Conservation (phyloP, 2,329 filamentous ascomycete genomes). For the Xylariaceae sp. region DNA sequence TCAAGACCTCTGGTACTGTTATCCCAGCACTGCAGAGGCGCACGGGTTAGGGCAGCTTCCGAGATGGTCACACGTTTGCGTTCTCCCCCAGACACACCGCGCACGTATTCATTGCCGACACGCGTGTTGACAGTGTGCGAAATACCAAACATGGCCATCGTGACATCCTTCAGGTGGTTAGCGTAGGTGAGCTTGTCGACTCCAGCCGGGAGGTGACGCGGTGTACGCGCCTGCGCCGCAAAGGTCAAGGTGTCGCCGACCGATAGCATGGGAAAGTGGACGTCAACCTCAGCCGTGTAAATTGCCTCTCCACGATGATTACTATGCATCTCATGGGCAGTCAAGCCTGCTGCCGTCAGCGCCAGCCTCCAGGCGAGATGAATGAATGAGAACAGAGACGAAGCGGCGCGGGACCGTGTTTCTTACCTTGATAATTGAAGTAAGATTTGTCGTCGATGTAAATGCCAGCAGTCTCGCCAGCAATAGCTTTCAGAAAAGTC, state of each 20-base stretch:
- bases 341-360: constrained; percentile 52
- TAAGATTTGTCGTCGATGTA: constrained; percentile 70
- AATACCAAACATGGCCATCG: constrained; percentile 77
- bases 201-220: constrained; percentile 62
- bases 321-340: constrained; percentile 74
- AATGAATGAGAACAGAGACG: not conserved
- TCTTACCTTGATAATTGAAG: constrained; percentile 77
- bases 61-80: constrained; percentile 68
- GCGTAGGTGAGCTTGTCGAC: constrained; percentile 58
- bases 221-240: constrained; percentile 70
- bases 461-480: constrained; percentile 82
- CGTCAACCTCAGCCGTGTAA: constrained; percentile 83
- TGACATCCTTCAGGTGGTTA: constrained; percentile 68
- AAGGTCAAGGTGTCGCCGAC: constrained; percentile 82
- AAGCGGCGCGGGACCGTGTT: not conserved
- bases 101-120: constrained; percentile 75
- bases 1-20: constrained; percentile 76
- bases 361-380: not conserved
- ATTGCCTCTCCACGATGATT: constrained; percentile 83
- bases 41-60: constrained; percentile 61
- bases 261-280: constrained; percentile 76
- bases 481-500: constrained; percentile 82
- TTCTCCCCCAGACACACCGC: constrained; percentile 76
- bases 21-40: constrained; percentile 68
- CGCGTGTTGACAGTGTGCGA: constrained; percentile 72